These are phyloP conservation scores for Podochytrium sp. DNA, from an alignment of 192 early-diverging fungal genomes.

Conservation along the genomic window DNA sequence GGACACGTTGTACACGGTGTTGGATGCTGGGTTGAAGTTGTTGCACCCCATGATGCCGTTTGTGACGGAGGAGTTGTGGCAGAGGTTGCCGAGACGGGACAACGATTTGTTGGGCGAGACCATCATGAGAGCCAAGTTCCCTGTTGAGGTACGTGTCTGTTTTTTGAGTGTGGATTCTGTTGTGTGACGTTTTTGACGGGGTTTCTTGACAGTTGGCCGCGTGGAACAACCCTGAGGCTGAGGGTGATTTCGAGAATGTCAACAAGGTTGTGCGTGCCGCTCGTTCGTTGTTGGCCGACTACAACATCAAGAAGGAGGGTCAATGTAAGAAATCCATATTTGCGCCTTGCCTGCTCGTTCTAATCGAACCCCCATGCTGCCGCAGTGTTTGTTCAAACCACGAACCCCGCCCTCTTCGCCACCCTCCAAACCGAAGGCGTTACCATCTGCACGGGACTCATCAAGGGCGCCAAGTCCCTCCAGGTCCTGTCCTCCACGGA, in stretches of 20 bases:
- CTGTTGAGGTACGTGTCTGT: slow-evolving; percentile 42
- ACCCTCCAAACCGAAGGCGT: slow-evolving; percentile 62
- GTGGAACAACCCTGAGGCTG: slow-evolving; percentile 70
- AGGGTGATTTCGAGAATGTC: slow-evolving; percentile 79
- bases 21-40: slow-evolving; percentile 88
- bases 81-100: slow-evolving; percentile 84
- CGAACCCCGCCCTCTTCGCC: slow-evolving; percentile 41
- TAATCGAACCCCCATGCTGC: neutral
- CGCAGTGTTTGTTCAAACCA: slow-evolving; percentile 65
- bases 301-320: slow-evolving; percentile 74
- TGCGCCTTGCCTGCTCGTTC: too few relatives aligned
- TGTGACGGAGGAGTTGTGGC: slow-evolving; percentile 98
- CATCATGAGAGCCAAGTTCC: slow-evolving; percentile 77
- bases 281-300: slow-evolving; percentile 78
- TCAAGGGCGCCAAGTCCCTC: slow-evolving; percentile 74
- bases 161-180: slow-evolving; percentile 46
- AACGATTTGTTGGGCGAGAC: slow-evolving; percentile 60
- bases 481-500: slow-evolving; percentile 59
- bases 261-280: slow-evolving; percentile 76
- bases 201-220: neutral
- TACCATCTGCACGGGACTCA: slow-evolving; percentile 68
- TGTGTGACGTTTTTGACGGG: neutral
- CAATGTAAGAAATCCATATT: slow-evolving; percentile 58
- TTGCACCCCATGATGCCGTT: slow-evolving; percentile 99
- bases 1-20: slow-evolving; percentile 93